phyloP scores from a whole-genome alignment of 441 rosid genomes.

The Breynia disticha region DNA sequence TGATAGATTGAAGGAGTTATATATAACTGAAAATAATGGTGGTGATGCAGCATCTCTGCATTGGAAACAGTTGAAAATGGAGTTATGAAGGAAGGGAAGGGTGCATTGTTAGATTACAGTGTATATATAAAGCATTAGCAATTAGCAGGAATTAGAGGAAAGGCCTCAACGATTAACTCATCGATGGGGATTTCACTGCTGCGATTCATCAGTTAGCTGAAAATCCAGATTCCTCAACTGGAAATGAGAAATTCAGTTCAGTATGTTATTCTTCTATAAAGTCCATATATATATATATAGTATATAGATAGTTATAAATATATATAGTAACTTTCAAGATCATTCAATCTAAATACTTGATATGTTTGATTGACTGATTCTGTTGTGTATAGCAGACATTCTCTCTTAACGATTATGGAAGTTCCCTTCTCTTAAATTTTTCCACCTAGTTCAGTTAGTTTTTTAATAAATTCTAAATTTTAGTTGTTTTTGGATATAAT shows the following conservation, averaged over 20 bases:
- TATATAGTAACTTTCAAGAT: conserved; percentile 23
- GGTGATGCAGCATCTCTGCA: conserved; percentile 41
- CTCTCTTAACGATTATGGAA: conserved; percentile 14
- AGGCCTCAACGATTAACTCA: conserved; percentile 21
- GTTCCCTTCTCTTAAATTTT: conserved; percentile 3
- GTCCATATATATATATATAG: no score
- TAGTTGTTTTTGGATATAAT: no score
- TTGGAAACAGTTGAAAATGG: conserved; percentile 63
- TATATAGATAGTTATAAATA: conserved; percentile 4
- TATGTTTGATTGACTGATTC: conserved; percentile 24
- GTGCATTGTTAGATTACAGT: conserved; percentile 24
- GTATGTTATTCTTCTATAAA: conserved; percentile 14
- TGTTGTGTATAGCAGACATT: conserved; percentile 21
- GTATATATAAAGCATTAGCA: conserved; percentile 35
- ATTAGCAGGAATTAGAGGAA: conserved; percentile 25
- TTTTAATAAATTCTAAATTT: no score
- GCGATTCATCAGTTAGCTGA: conserved; percentile 17
- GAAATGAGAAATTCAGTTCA: conserved; percentile 19
- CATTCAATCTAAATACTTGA: conserved; percentile 24
- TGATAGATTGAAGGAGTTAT: not conserved
- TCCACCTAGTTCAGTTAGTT: no score
- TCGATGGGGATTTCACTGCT: conserved; percentile 26
- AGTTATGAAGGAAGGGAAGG: conserved; percentile 37
- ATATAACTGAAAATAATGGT: conserved; percentile 11
- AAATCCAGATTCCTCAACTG: conserved; percentile 20